These are phyloP conservation scores for Telfairia occidentalis DNA, from an alignment of 331 rosid genomes.

Conservation along the genomic window DNA sequence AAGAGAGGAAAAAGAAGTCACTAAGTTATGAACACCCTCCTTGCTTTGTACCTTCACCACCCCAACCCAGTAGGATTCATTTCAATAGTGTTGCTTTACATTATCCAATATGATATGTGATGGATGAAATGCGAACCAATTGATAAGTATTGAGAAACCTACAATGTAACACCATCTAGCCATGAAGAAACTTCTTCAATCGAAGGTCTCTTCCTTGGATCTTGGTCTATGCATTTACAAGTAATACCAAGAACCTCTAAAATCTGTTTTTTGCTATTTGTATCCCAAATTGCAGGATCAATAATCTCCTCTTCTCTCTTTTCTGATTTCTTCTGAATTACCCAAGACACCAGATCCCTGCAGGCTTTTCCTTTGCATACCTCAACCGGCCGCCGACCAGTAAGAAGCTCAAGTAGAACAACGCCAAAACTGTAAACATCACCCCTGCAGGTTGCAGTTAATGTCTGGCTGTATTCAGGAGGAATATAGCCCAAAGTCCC, in stretches of 20 bases:
- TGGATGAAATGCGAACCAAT: slow-evolving; percentile 4
- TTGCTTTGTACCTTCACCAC: neutral
- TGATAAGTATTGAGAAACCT: slow-evolving; percentile 16
- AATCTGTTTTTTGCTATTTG: slow-evolving; percentile 46
- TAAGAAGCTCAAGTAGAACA: slow-evolving; percentile 72
- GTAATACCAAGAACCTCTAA: slow-evolving; percentile 50
- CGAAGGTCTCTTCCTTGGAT: slow-evolving; percentile 65
- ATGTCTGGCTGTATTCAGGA: slow-evolving; percentile 67
- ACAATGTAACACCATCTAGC: slow-evolving; percentile 48
- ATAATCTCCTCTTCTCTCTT: slow-evolving; percentile 53
- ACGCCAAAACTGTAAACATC: slow-evolving; percentile 75
- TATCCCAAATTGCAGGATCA: slow-evolving; percentile 50
- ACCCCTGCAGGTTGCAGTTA: slow-evolving; percentile 58
- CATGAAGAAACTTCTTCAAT: slow-evolving; percentile 59
- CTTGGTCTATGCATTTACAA: slow-evolving; percentile 55
- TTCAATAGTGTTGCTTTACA: neutral
- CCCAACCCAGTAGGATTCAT: neutral
- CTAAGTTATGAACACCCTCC: neutral
- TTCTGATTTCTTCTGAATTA: slow-evolving; percentile 53
- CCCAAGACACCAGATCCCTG: slow-evolving; percentile 67
- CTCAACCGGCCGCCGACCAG: slow-evolving; percentile 64
- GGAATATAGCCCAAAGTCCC: slow-evolving; percentile 86
- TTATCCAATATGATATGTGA: neutral
- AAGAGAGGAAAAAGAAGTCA: no score
- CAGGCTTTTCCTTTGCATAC: slow-evolving; percentile 62